Percentiles rank a stretch among this genome's conserved stretches.
phyloP scores from a whole-genome alignment of 1,284 basidiomycete genomes.

The Coriolopsis trogii region DNA sequence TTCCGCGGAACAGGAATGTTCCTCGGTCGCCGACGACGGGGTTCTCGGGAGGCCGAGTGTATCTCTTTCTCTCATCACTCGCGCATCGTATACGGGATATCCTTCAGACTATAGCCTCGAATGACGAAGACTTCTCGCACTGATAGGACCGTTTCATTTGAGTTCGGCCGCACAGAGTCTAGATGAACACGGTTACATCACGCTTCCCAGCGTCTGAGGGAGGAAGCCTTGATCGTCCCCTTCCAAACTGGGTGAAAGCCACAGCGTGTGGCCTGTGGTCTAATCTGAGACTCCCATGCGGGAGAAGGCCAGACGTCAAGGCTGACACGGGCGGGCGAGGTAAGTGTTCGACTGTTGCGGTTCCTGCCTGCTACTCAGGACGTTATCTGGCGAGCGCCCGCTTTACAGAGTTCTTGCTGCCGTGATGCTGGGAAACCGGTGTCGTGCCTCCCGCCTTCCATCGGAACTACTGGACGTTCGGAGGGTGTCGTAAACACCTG shows the following conservation, averaged over 20 bases:
- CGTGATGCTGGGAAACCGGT: constrained; percentile 21
- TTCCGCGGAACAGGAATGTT: background rate
- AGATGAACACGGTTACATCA: constrained; percentile 13
- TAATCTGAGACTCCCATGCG: constrained; percentile 7
- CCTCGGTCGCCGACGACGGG: background rate
- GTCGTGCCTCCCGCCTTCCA: constrained; percentile 13
- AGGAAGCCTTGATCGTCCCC: constrained; percentile 21
- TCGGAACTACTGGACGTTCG: constrained; percentile 19
- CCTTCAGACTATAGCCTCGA: constrained; percentile 16
- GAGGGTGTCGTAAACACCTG: constrained; percentile 22
- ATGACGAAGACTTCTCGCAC: constrained; percentile 5
- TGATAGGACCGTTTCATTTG: too few species aligned
- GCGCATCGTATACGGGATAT: constrained; percentile 21
- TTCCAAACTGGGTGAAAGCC: constrained; percentile 12
- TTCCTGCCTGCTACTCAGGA: constrained; percentile 7
- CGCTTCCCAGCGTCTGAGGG: constrained; percentile 8
- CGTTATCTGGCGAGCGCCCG: constrained; percentile 13
- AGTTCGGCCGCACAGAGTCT: too few species aligned
- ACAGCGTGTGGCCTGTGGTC: constrained; percentile 11
- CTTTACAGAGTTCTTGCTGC: constrained; percentile 8
- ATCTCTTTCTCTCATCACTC: background rate
- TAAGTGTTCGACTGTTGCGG: constrained; percentile 4
- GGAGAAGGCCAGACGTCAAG: too few species aligned
- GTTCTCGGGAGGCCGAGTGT: background rate
- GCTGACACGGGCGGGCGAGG: constrained; percentile 2